phyloP scores from a whole-genome alignment of 192 early-diverging fungal genomes.

The Umbelopsis sp. region DNA sequence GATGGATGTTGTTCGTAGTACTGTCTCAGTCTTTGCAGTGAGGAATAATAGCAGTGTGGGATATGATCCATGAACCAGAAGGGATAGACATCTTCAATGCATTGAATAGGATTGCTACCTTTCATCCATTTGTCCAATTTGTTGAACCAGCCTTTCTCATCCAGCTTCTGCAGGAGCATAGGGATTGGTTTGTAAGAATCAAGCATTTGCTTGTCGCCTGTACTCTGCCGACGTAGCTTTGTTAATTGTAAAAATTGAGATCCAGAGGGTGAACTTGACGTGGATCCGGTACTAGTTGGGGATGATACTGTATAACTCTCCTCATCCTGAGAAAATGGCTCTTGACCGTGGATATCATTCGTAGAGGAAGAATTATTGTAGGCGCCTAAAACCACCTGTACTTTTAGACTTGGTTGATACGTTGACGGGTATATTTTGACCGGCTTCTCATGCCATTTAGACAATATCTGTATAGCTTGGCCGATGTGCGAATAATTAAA shows the following conservation, averaged over 20 bases:
- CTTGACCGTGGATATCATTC: constrained; percentile 2
- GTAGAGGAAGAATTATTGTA: background rate
- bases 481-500: constrained; percentile 44
- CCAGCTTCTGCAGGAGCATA: background rate
- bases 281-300: background rate
- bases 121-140: constrained; percentile 16
- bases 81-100: constrained; percentile 29
- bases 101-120: constrained; percentile 25
- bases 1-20: constrained; percentile 9
- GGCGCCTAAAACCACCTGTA: constrained; percentile 27
- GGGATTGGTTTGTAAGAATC: constrained; percentile 11
- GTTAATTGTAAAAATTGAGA: constrained; percentile 16
- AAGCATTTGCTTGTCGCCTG: background rate
- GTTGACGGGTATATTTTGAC: constrained; percentile 22
- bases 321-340: background rate
- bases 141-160: constrained; percentile 11
- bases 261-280: background rate
- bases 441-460: constrained; percentile 6
- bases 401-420: constrained; percentile 29
- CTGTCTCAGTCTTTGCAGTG: constrained; percentile 15
- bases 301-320: background rate
- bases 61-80: constrained; percentile 37
- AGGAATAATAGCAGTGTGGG: constrained; percentile 30
- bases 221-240: background rate
- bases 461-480: constrained; percentile 26